phyloP scores from a whole-genome alignment of 129 eudicot species.

The Tagetes patula region DNA sequence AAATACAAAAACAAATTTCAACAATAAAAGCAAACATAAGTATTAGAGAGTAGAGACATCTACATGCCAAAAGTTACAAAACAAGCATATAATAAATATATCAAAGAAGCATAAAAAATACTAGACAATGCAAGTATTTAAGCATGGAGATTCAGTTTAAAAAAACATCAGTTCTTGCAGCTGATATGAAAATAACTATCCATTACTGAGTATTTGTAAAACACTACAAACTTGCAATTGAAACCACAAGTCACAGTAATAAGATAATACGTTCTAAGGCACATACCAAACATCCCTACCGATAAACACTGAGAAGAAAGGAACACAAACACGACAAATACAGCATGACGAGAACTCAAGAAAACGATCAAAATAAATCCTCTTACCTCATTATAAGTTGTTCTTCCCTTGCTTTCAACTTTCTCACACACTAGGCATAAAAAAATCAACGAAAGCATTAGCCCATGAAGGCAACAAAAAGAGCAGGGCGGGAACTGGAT shows the following conservation, averaged over 20 bases:
- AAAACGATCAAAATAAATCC: slow-evolving; percentile 20
- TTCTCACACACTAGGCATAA: slow-evolving; percentile 63
- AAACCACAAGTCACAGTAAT: neutral
- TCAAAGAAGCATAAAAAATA: slow-evolving; percentile 4
- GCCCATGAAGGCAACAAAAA: neutral
- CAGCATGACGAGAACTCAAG: slow-evolving; percentile 17
- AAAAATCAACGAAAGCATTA: slow-evolving; percentile 19
- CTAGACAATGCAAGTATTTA: neutral
- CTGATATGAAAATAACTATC: neutral
- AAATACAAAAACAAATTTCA: slow-evolving; percentile 7
- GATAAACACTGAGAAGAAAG: neutral
- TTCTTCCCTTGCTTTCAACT: slow-evolving; percentile 88
- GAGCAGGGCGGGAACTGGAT: neutral
- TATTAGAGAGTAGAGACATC: neutral
- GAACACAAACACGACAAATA: neutral
- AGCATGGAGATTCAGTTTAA: neutral
- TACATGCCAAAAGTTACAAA: slow-evolving; percentile 3
- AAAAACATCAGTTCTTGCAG: slow-evolving; percentile 6
- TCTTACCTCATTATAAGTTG: slow-evolving; percentile 83
- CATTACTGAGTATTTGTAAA: neutral
- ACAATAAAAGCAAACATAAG: slow-evolving; percentile 4
- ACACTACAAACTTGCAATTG: neutral
- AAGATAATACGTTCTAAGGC: neutral
- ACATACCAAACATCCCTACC: neutral
- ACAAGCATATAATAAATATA: neutral